Conservation (phyloP, 164 flowering plant species). For the Warburgia ugandensis region DNA sequence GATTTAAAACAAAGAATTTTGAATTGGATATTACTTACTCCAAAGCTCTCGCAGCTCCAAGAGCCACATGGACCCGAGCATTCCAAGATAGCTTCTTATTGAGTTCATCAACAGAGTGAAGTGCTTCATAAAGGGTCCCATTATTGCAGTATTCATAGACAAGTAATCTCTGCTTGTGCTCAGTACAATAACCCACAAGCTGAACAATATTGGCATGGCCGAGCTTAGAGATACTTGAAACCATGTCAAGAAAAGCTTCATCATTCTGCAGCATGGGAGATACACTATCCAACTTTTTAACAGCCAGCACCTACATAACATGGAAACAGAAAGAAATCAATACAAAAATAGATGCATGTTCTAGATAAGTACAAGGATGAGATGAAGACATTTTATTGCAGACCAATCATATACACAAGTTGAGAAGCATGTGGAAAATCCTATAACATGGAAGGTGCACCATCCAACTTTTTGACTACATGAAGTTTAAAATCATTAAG, state of each 20-base stretch:
- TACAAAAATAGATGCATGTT: too few relatives aligned
- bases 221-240: slow-evolving; percentile 57
- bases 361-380: too few relatives aligned
- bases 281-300: slow-evolving; percentile 69
- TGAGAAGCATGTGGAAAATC: too few relatives aligned
- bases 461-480: too few relatives aligned
- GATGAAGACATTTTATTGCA: too few relatives aligned
- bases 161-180: slow-evolving; percentile 76
- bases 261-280: slow-evolving; percentile 46
- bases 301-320: slow-evolving; percentile 54
- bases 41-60: slow-evolving; percentile 90
- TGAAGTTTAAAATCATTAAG: too few relatives aligned
- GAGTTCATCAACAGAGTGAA: slow-evolving; percentile 58
- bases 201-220: slow-evolving; percentile 80
- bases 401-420: too few relatives aligned
- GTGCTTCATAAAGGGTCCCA: slow-evolving; percentile 75
- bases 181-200: slow-evolving; percentile 86
- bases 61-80: slow-evolving; percentile 71
- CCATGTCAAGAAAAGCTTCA: slow-evolving; percentile 72
- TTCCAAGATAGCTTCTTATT: slow-evolving; percentile 71
- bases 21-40: slow-evolving; percentile 48
- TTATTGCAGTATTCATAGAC: slow-evolving; percentile 75
- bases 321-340: too few relatives aligned
- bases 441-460: too few relatives aligned
- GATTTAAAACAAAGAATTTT: neutral